phyloP scores from a whole-genome alignment of 345 rosid species.

The Lepidium aucheri region DNA sequence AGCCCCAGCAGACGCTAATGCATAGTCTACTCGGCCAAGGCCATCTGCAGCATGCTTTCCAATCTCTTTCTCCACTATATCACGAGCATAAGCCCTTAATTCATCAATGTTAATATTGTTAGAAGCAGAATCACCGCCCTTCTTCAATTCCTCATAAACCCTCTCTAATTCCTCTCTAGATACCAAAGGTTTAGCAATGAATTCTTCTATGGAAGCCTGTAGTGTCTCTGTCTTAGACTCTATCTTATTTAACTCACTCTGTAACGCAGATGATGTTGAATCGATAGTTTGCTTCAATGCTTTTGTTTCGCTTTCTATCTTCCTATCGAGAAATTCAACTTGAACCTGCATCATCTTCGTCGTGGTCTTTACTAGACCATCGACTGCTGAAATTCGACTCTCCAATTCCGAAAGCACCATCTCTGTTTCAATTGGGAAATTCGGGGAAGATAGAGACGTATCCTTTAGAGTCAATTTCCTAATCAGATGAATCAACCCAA shows the following conservation, averaged over 20 bases:
- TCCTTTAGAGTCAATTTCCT: slow-evolving; percentile 40
- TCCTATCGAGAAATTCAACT: slow-evolving; percentile 70
- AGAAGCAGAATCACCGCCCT: slow-evolving; percentile 22
- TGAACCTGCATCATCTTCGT: slow-evolving; percentile 81
- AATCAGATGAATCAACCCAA: slow-evolving; percentile 61
- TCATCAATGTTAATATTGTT: slow-evolving; percentile 50
- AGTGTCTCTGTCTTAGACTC: slow-evolving; percentile 29
- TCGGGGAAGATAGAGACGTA: slow-evolving; percentile 1
- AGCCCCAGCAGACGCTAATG: slow-evolving; percentile 64
- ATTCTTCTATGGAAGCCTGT: slow-evolving; percentile 44
- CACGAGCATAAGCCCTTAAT: slow-evolving; percentile 67
- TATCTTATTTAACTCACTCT: slow-evolving; percentile 42
- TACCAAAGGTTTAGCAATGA: slow-evolving; percentile 46
- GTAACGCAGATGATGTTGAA: slow-evolving; percentile 31
- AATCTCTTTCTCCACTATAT: slow-evolving; percentile 65
- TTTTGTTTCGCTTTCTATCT: slow-evolving; percentile 48
- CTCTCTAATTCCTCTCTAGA: slow-evolving; percentile 65
- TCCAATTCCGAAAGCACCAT: slow-evolving; percentile 55
- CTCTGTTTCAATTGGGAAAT: slow-evolving; percentile 10
- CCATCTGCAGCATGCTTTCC: slow-evolving; percentile 95
- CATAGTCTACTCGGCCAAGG: slow-evolving; percentile 76
- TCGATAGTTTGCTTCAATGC: slow-evolving; percentile 43
- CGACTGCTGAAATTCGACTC: slow-evolving; percentile 67
- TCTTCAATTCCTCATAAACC: slow-evolving; percentile 46
- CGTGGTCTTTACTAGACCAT: slow-evolving; percentile 58